phyloP scores from a whole-genome alignment of 2,329 filamentous ascomycete genomes.

The Aspergillus eucalypticola region DNA sequence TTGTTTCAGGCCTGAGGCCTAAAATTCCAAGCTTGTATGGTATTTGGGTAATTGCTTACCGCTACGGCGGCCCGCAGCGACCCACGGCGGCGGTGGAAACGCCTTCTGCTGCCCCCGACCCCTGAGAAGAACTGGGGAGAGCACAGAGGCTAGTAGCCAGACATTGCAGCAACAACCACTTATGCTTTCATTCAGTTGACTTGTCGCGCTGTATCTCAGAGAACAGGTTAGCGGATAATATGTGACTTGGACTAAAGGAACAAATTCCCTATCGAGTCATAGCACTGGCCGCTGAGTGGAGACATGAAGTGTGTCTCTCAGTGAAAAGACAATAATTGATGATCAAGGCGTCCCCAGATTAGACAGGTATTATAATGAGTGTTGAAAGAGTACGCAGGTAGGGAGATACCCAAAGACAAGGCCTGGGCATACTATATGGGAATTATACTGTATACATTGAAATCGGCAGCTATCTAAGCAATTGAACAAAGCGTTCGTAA shows the following conservation, averaged over 20 bases:
- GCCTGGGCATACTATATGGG: background rate
- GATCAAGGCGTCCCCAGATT: constrained; percentile 13
- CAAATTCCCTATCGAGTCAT: background rate
- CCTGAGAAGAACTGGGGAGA: constrained; percentile 23
- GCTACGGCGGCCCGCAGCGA: constrained; percentile 27
- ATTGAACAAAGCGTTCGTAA: too few species aligned
- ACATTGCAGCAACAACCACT: background rate
- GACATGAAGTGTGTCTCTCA: background rate
- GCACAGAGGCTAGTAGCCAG: background rate
- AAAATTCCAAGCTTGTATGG: background rate
- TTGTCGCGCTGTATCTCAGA: background rate
- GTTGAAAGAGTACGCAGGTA: background rate
- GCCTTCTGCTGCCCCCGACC: constrained; percentile 18
- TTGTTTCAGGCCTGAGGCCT: background rate
- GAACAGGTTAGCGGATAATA: background rate
- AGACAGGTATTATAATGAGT: constrained; percentile 11
- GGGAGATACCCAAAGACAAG: constrained; percentile 1
- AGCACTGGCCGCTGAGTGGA: background rate
- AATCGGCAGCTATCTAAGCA: too few species aligned
- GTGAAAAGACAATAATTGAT: constrained; percentile 13
- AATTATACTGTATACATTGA: too few species aligned
- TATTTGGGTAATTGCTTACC: background rate
- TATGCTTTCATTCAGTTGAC: background rate
- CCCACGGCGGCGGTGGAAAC: constrained; percentile 23
- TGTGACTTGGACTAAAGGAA: background rate